phyloP scores from a whole-genome alignment of 371 early-diverging fungal genomes.

The Mucor piriformis region DNA sequence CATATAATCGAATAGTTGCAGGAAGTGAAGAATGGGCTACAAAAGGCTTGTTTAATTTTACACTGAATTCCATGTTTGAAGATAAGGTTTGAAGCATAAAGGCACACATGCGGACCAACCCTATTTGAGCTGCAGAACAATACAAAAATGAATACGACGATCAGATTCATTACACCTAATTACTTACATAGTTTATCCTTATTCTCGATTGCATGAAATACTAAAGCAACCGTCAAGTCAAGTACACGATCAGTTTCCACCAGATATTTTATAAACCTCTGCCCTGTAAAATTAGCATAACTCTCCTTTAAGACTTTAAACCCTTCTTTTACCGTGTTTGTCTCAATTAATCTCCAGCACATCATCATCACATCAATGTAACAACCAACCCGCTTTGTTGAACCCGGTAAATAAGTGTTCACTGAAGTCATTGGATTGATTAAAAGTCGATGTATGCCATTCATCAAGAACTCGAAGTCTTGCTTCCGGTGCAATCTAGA shows the following conservation, averaged over 20 bases:
- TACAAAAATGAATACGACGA: too few relatives aligned
- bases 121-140: slow-evolving; percentile 68
- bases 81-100: slow-evolving; percentile 85
- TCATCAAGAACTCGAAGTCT: slow-evolving; percentile 78
- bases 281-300: background rate
- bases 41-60: slow-evolving; percentile 77
- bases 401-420: slow-evolving; percentile 79
- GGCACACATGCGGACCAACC: slow-evolving; percentile 78
- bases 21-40: slow-evolving; percentile 69
- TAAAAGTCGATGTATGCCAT: slow-evolving; percentile 75
- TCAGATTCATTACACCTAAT: background rate
- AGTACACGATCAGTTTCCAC: slow-evolving; percentile 74
- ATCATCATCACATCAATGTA: slow-evolving; percentile 79
- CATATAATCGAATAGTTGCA: slow-evolving; percentile 66
- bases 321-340: slow-evolving; percentile 62
- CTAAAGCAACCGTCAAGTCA: slow-evolving; percentile 62
- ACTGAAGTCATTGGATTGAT: slow-evolving; percentile 80
- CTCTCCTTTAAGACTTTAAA: background rate
- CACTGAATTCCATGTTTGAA: slow-evolving; percentile 75
- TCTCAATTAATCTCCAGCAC: slow-evolving; percentile 82
- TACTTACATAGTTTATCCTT: slow-evolving; percentile 63
- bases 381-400: slow-evolving; percentile 72
- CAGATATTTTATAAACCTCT: slow-evolving; percentile 71
- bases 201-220: slow-evolving; percentile 69
- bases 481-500: slow-evolving; percentile 76